Base-by-base conservation (phyloP, 2,329 filamentous ascomycete genomes). In the Thielaviopsis musarum region DNA sequence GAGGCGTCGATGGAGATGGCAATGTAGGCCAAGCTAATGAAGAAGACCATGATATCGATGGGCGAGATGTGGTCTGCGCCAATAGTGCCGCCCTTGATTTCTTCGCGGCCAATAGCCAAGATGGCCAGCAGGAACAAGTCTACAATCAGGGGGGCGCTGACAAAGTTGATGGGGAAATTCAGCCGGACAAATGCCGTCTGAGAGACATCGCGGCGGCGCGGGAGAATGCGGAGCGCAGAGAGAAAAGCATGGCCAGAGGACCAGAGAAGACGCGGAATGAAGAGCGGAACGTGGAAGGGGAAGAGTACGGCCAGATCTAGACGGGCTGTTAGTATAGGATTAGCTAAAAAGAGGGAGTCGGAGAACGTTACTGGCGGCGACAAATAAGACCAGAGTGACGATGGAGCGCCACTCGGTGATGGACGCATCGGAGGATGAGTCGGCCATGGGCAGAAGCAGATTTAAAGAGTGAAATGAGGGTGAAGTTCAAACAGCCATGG, bases 1-100 rank as follows among this genome's bases (percentile, higher is more conserved):
- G 85, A 88, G 2, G 85, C 84, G 64, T 88, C 85, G 61, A 88
- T 86, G 0, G 84, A 88, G 53, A 89, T 87, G 54, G 85, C 85
- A 61, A 88, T 87, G 65, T 88, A 89, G 2, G 85, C 85, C 52
- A 87, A 68, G 0, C 83, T 85, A 52, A 88, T 73, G 70, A 89
- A 88, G 70, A 88, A 88, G 17, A 75, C 71, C 82, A 88, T 87
- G 62, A 88, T 87, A 62, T 88, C 84, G 64, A 86, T 76, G 0
- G 85, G 85, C 1, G 74, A 74, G 64, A 89, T 88, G 65, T 82
- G 74, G 65, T 85, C 72, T 1, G 82, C 74, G 0, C 84, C 84
- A 7, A 85, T 69, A 0, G 81, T 87, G 1, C 85, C 85, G 65
- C 80, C 84, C n/a, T 78, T 73, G 0, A 88, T 83, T 69, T 88